These are phyloP conservation scores for Solanum ahanhuiri DNA, from an alignment of 257 asterid genomes.

Conservation along the genomic window DNA sequence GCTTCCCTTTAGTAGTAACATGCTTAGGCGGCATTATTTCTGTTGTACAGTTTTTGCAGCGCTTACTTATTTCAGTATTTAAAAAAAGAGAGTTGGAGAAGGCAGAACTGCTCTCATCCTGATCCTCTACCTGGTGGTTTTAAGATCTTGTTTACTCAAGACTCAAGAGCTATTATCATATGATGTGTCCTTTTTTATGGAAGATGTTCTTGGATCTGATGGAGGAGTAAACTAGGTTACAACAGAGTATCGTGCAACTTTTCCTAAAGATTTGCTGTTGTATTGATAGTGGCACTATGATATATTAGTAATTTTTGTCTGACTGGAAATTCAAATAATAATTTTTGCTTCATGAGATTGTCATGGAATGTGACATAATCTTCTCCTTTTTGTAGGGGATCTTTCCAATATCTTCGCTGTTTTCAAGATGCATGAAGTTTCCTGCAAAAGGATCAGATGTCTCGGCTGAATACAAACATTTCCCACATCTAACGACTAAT, in stretches of 20 bases:
- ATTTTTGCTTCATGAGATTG: background rate
- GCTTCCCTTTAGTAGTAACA: background rate
- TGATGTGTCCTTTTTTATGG: background rate
- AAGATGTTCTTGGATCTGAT: background rate
- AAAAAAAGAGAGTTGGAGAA: background rate
- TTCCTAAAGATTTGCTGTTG: background rate
- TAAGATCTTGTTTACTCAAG: background rate
- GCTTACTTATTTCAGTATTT: background rate
- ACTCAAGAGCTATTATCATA: background rate
- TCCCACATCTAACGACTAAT: slow-evolving; percentile 42
- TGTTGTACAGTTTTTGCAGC: background rate
- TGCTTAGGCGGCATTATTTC: background rate
- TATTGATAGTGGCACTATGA: background rate
- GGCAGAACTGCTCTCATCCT: background rate
- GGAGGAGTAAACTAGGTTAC: background rate
- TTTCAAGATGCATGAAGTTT: slow-evolving; percentile 75
- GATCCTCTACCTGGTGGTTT: background rate
- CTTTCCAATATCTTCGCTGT: slow-evolving; percentile 58
- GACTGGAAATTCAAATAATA: background rate
- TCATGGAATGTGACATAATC: background rate
- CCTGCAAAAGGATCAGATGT: slow-evolving; percentile 42
- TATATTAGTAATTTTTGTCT: background rate
- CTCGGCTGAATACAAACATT: slow-evolving; percentile 29
- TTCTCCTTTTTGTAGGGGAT: slow-evolving; percentile 53
- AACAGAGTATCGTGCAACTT: background rate